Base-by-base conservation (phyloP, 495 filamentous ascomycete genomes). In the Apiosordaria backusii region DNA sequence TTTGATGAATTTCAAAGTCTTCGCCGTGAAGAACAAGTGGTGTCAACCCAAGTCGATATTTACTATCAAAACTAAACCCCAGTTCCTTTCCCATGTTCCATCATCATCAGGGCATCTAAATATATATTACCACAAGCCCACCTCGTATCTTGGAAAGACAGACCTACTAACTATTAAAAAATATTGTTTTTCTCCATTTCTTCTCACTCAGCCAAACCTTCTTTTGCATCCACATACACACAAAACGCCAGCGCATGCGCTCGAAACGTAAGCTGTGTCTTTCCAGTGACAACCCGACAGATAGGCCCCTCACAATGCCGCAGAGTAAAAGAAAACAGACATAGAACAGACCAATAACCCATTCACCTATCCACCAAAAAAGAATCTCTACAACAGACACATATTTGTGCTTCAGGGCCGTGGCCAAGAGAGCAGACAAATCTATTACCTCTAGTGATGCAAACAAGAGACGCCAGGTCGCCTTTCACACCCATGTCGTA, bases 341-440 rank as follows among this genome's bases (percentile, higher is more conserved):
- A 45, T 29, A 7, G 4, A 29, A 29, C 27, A 29, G 27, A 13
- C 35, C 35, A 45, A 45, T 13, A 45, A 6, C 35, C 35, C 35
- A 45, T 45, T 45, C 35, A 15, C 35, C 35, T 45, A 45, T 45
- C 35, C 35, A 15, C 35, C 35, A 45, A 55, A 55, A 55, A 23
- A 18, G 6, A 55, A 55, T 55, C n/a, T 18, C 4, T 55, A 55
- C 52, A 55, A 55, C n/a, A 55, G 22, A 45, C 52, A 6, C 52
- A 55, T 23, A n/a, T 55, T 23, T 23, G 7, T 55, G 52, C 52
- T 55, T 23, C 52, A 45, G 52, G 52, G 52, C 52, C 52, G 19
- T 55, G 52, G 52, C 52, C 52, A 55, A 19, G 22, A 55, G 52
- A 55, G 52, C 52, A 16, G 52, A 55, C 4, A 55, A 55, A 55